Evolutionary conservation across 2,329 filamentous ascomycete species (phyloP).

Genomic region (Septoria petroselini): DNA sequence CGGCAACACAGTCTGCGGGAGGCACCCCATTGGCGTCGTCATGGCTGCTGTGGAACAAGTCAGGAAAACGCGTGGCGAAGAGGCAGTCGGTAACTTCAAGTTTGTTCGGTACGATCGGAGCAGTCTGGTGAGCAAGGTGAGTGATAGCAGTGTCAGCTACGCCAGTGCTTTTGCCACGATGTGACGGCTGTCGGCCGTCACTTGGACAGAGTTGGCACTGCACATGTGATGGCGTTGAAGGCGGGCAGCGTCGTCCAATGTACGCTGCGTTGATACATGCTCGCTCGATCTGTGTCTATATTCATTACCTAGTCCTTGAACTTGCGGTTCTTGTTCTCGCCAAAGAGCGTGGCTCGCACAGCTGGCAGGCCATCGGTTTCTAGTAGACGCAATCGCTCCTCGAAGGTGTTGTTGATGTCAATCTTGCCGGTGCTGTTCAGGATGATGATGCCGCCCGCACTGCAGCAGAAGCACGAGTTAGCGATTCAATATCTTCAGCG

Average conservation of each 20-base stretch:
- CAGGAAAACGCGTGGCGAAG: conserved; percentile 31
- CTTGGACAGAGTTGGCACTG: too few species aligned
- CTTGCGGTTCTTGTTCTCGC: conserved; percentile 90
- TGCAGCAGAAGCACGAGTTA: conserved; percentile 43
- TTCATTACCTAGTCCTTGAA: conserved; percentile 72
- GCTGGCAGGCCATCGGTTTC: conserved; percentile 80
- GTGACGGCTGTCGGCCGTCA: conserved; percentile 39
- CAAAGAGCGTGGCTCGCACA: conserved; percentile 83
- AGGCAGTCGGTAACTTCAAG: conserved; percentile 53
- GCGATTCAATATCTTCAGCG: conserved; percentile 11
- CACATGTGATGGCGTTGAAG: too few species aligned
- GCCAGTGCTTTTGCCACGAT: conserved; percentile 84
- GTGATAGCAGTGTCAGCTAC: conserved; percentile 90
- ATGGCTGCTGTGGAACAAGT: conserved; percentile 81
- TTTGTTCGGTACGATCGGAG: conserved; percentile 88
- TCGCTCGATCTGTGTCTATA: background rate
- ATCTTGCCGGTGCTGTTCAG: conserved; percentile 87
- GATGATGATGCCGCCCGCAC: conserved; percentile 78
- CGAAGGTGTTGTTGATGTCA: conserved; percentile 97
- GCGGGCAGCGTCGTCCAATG: too few species aligned
- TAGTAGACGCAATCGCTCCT: conserved; percentile 81
- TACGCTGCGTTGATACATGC: too few species aligned
- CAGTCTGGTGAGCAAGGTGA: conserved; percentile 62
- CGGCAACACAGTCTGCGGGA: conserved; percentile 87
- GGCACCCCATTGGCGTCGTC: conserved; percentile 88